phyloP scores from a whole-genome alignment of 139 green algal genomes.

The Chlorella sorokiniana region DNA sequence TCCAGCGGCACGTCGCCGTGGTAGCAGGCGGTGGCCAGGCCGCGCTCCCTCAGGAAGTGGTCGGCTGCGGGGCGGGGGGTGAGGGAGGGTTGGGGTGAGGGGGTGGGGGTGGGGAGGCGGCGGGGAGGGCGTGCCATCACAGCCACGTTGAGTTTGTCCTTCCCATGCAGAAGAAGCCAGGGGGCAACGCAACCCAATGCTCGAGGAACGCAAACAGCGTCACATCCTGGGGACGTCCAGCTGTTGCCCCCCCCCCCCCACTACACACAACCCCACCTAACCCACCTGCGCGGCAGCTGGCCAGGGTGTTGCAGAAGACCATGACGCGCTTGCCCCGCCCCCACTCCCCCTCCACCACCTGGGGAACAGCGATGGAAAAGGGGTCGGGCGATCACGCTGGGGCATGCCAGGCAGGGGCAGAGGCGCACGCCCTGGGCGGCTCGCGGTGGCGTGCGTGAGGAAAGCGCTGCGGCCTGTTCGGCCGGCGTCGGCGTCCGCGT shows the following conservation, averaged over 20 bases:
- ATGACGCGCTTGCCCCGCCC: conserved; percentile 59
- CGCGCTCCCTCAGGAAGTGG: conserved; percentile 77
- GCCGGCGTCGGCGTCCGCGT: no score
- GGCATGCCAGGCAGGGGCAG: background rate
- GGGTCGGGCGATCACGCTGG: background rate
- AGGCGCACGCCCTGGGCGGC: background rate
- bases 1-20: conserved; percentile 80
- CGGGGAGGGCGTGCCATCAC: background rate
- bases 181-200: no score
- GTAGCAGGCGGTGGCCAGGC: conserved; percentile 83
- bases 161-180: no score
- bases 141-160: no score
- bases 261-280: no score
- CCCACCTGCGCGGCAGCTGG: conserved; percentile 64
- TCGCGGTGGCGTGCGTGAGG: no score
- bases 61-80: conserved; percentile 72
- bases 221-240: no score
- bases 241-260: no score
- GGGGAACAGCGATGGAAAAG: background rate
- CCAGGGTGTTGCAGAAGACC: conserved; percentile 97
- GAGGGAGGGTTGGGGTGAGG: background rate
- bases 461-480: background rate
- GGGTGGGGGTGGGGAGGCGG: background rate
- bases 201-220: no score
- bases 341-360: conserved; percentile 61